Conservation (phyloP, 176 grass and related monocot genomes). For the Puccinellia tenuiflora region DNA sequence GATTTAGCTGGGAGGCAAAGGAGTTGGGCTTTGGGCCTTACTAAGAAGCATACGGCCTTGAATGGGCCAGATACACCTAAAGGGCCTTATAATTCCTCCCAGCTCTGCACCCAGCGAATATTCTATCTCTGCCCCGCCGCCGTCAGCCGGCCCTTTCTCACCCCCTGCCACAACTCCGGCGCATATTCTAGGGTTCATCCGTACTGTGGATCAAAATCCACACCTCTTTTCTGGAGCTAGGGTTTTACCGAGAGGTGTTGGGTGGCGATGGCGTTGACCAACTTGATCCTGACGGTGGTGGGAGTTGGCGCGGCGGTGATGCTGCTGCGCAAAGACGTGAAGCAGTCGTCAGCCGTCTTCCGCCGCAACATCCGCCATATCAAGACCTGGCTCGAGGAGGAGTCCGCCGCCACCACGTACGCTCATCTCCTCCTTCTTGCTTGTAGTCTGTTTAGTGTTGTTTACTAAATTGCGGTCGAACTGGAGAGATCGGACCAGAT, state of each 20-base stretch:
- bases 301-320: slow-evolving; percentile 78
- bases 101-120: not conserved
- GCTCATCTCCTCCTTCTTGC: not conserved
- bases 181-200: not conserved
- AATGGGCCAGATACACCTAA: not conserved
- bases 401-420: slow-evolving; percentile 74
- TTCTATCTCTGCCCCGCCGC: not conserved
- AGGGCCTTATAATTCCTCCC: too few species aligned
- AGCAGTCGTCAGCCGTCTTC: slow-evolving; percentile 71
- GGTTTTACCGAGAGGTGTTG: not conserved
- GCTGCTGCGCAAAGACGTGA: slow-evolving; percentile 80
- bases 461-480: not conserved
- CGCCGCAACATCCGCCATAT: slow-evolving; percentile 87
- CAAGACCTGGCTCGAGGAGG: slow-evolving; percentile 82
- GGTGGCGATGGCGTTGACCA: slow-evolving; percentile 65
- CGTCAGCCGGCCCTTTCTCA: not conserved
- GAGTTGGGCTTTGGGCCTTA: not conserved
- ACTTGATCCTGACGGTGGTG: slow-evolving; percentile 89
- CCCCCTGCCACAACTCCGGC: not conserved
- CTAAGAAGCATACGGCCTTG: not conserved
- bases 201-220: not conserved
- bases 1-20: not conserved
- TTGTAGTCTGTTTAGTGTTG: not conserved
- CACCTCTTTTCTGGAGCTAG: not conserved
- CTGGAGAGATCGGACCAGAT: not conserved